Conservation (phyloP, 257 asterid genomes). For the Primulina huaijiensis region DNA sequence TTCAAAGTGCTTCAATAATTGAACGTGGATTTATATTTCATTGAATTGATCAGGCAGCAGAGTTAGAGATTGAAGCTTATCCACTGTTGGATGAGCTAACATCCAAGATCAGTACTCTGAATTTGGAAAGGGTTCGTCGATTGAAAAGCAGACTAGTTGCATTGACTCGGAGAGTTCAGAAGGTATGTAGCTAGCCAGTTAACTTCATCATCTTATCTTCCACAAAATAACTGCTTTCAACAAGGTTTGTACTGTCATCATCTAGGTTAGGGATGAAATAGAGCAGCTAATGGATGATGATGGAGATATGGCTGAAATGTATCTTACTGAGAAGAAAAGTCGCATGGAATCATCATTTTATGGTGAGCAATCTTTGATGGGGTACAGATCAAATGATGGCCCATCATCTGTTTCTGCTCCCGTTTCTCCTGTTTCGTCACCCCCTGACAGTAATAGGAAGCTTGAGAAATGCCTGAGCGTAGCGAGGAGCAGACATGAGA, state of each 20-base stretch:
- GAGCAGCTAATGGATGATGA: constrained; percentile 91
- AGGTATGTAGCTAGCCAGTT: constrained; percentile 36
- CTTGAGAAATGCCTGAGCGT: not conserved
- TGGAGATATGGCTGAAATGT: constrained; percentile 94
- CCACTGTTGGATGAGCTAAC: constrained; percentile 80
- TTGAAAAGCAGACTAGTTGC: constrained; percentile 85
- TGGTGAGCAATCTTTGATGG: constrained; percentile 28
- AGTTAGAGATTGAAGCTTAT: constrained; percentile 78
- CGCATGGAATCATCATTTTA: constrained; percentile 51
- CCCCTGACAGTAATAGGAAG: not conserved
- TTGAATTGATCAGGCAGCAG: constrained; percentile 44
- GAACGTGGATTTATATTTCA: not conserved
- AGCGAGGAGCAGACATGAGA: constrained; percentile 38
- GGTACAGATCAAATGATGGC: constrained; percentile 23
- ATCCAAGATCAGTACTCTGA: constrained; percentile 68
- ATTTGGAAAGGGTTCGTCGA: constrained; percentile 80
- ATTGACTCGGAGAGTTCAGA: constrained; percentile 81
- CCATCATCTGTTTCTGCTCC: constrained; percentile 35
- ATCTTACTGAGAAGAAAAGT: constrained; percentile 64
- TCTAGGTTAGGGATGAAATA: constrained; percentile 74
- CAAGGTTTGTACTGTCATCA: not conserved
- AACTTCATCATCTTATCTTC: not conserved
- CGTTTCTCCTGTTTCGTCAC: not conserved
- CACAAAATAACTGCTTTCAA: not conserved
- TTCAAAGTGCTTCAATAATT: not conserved